Percentiles rank a stretch among this genome's conserved stretches.
phyloP scores from a whole-genome alignment of 345 rosid genomes.

The Camelina sativa region DNA sequence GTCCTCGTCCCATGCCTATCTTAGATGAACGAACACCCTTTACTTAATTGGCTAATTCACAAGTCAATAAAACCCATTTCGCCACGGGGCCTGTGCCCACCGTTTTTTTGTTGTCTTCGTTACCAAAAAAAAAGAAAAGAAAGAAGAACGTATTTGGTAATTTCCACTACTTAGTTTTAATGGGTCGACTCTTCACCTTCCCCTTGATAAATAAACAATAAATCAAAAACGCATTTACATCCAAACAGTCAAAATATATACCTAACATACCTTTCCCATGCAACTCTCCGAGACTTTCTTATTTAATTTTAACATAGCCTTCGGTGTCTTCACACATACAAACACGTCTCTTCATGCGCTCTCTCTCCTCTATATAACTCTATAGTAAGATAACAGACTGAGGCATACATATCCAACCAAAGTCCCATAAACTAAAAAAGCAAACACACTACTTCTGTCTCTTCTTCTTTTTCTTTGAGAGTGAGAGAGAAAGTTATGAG shows the following conservation, averaged over 20 bases:
- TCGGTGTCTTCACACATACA: conserved; percentile 37
- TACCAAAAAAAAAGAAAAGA: not conserved
- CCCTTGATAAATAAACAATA: conserved; percentile 20
- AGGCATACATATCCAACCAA: conserved; percentile 14
- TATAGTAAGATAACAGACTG: not conserved
- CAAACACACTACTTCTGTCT: not conserved
- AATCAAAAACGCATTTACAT: conserved; percentile 44
- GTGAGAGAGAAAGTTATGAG: conserved; percentile 4
- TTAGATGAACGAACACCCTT: conserved; percentile 43
- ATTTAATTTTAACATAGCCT: conserved; percentile 12
- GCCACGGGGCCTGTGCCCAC: conserved; percentile 28
- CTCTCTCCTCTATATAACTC: conserved; percentile 34
- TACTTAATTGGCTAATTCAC: conserved; percentile 27
- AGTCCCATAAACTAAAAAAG: not conserved
- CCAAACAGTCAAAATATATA: conserved; percentile 44
- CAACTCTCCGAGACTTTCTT: conserved; percentile 28
- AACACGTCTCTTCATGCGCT: conserved; percentile 41
- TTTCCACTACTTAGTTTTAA: conserved; percentile 33
- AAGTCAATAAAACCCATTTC: conserved; percentile 29
- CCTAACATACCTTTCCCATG: conserved; percentile 49
- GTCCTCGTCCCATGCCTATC: conserved; percentile 32
- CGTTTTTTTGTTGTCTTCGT: not conserved
- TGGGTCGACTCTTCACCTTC: conserved; percentile 43
- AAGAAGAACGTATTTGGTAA: conserved; percentile 17
- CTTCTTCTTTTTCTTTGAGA: conserved; percentile 18